A percentile compares a stretch with the other conserved stretches of the same genome.
These are phyloP conservation scores for Didymella sp. DNA, from an alignment of 2,329 filamentous ascomycete genomes.

Conservation along the genomic window DNA sequence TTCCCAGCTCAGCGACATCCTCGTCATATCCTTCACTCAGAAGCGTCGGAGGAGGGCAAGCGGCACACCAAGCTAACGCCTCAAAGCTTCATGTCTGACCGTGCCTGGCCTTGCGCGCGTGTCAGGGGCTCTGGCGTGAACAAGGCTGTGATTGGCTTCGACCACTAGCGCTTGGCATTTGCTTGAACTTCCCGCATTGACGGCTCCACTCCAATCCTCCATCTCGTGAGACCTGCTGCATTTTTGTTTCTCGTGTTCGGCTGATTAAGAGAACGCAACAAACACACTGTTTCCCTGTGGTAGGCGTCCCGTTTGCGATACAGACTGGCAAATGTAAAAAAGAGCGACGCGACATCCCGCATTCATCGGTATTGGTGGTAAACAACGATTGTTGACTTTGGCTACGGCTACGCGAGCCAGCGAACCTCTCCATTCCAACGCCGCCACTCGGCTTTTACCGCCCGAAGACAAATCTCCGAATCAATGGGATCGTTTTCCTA, in stretches of 20 bases:
- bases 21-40: not conserved
- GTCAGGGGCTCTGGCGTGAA: slow-evolving; percentile 21
- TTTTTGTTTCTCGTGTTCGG: slow-evolving; percentile 12
- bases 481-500: slow-evolving; percentile 8
- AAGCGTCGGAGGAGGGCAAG: not conserved
- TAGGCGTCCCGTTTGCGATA: not conserved
- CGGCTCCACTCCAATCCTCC: slow-evolving; percentile 12
- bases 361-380: not conserved
- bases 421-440: slow-evolving; percentile 13
- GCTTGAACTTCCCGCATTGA: slow-evolving; percentile 28
- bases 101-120: slow-evolving; percentile 2
- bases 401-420: slow-evolving; percentile 7
- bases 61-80: slow-evolving; percentile 28
- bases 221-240: slow-evolving; percentile 7
- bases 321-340: not conserved
- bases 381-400: not conserved
- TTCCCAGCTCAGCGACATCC: not conserved
- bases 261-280: not conserved
- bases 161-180: slow-evolving; percentile 24
- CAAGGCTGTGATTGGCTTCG: slow-evolving; percentile 11
- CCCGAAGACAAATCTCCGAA: slow-evolving; percentile 16
- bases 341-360: not conserved
- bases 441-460: slow-evolving; percentile 3
- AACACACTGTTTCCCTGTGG: not conserved
- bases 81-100: slow-evolving; percentile 26